Percentiles rank a stretch among this genome's conserved stretches.
Evolutionary conservation across 176 grass and related monocot species (phyloP).

Genomic region (Zoysia japonica): DNA sequence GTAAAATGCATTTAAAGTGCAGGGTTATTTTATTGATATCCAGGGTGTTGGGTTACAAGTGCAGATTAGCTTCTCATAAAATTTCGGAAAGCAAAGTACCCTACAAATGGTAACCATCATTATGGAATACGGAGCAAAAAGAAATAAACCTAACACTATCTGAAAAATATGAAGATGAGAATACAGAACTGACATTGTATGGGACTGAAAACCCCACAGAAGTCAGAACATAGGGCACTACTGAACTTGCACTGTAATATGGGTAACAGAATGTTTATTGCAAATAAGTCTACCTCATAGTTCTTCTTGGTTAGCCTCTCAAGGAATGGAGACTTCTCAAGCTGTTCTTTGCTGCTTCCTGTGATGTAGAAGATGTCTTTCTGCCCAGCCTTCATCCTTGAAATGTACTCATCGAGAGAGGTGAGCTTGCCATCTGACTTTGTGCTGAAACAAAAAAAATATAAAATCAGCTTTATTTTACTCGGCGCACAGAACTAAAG

Average conservation of each 20-base stretch:
- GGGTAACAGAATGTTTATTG: too few species aligned
- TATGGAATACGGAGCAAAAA: not conserved
- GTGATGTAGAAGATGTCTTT: slow-evolving; percentile 98
- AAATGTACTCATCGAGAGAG: slow-evolving; percentile 96
- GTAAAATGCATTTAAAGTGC: not conserved
- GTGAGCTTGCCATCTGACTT: slow-evolving; percentile 95
- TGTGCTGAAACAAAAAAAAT: slow-evolving; percentile 56
- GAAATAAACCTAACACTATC: not conserved
- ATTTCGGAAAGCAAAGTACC: not conserved
- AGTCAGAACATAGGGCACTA: not conserved
- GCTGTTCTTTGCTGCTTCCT: slow-evolving; percentile 88
- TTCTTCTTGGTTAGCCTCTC: slow-evolving; percentile 96
- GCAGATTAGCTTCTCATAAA: not conserved
- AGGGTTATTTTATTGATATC: not conserved
- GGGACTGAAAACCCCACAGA: not conserved
- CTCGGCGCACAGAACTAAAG: not conserved
- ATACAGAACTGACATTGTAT: not conserved
- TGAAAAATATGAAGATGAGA: not conserved
- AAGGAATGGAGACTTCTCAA: slow-evolving; percentile 98
- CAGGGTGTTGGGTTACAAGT: not conserved
- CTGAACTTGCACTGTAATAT: not conserved
- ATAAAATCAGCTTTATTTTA: slow-evolving; percentile 34
- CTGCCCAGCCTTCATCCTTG: slow-evolving; percentile 94
- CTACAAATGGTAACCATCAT: not conserved
- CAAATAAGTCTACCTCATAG: slow-evolving; percentile 62